Evolutionary conservation across 306 rosid genomes (phyloP).

Genomic region (Sphenostylis stenocarpa): DNA sequence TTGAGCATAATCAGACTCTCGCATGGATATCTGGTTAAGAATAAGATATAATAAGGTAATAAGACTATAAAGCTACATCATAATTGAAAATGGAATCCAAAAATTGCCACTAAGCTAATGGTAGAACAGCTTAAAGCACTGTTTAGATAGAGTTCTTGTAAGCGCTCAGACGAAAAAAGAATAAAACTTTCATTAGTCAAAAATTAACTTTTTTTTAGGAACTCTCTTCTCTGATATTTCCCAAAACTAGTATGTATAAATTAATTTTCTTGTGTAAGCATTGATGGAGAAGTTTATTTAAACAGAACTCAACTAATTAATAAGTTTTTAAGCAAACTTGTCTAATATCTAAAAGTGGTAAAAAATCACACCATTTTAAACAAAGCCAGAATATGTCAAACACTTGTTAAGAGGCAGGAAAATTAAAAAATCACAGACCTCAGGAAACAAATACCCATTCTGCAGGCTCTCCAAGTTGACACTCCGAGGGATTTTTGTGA

Average conservation of each 20-base stretch:
- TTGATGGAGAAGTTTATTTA: background rate
- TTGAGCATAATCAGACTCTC: background rate
- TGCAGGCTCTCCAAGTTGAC: constrained; percentile 62
- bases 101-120: background rate
- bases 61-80: background rate
- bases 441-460: constrained; percentile 4
- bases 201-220: background rate
- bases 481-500: constrained; percentile 43
- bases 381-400: background rate
- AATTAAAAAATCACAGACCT: background rate
- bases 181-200: background rate
- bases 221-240: background rate
- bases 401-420: background rate
- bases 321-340: background rate
- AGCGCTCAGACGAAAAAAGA: background rate
- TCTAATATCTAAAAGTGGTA: background rate
- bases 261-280: too few relatives aligned
- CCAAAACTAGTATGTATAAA: background rate
- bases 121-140: background rate
- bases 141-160: background rate
- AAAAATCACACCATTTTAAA: background rate
- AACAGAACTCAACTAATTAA: too few relatives aligned
- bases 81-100: background rate
- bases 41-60: background rate
- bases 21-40: background rate